Evolutionary conservation across 2,329 filamentous ascomycete genomes (phyloP), one percentile per base, ranked within the genome.

Genomic region (Ophiostoma pallidulum): DNA sequence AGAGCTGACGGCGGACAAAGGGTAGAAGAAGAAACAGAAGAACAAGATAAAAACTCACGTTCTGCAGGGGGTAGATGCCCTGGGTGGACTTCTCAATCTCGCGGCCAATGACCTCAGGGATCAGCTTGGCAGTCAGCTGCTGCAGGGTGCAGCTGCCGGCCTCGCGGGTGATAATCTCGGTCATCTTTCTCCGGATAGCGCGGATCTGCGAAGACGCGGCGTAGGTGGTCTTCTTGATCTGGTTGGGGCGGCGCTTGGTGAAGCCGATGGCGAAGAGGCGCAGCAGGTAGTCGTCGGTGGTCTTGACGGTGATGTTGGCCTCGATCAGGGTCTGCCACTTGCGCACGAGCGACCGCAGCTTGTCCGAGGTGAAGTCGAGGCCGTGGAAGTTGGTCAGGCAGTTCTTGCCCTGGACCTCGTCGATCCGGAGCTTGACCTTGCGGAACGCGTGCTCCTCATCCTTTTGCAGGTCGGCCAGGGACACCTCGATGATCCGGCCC

Each of bases 141-240:
- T 86, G 84, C 59, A 98, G 82, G 57, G 89, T 94, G 82, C 89
- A 94, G 77, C 79, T 87, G 62, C 86, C 80, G 56, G 92, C 92
- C 79, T 98, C 92, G 63, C 90, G 86, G 73, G 86, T 81, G 73
- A 98, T 97, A 74, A 98, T 97, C 75, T 98, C 92, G 58, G 81
- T 86, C 92, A 98, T 98, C 88, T 98, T 97, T 81, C 90, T 92
- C 73, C 92, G 86, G 72, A 98, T 98, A 62, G 86, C 84, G 60
- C 91, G 86, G 72, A 97, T 97, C 77, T 98, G 92, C 58, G 92
- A 97, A 58, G 88, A 89, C 58, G 84, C 84, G 61, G 92, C 92
- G 69, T 98, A 98, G 69, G 92, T 98, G 65, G 92, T 98, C 86
- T 97, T 98, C 86, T 95, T 95, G 80, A 98, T 91, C 81, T 98